These are phyloP conservation scores for Phialemonium atrogriseum DNA, from an alignment of 2,329 filamentous ascomycete species.

Conservation along the genomic window DNA sequence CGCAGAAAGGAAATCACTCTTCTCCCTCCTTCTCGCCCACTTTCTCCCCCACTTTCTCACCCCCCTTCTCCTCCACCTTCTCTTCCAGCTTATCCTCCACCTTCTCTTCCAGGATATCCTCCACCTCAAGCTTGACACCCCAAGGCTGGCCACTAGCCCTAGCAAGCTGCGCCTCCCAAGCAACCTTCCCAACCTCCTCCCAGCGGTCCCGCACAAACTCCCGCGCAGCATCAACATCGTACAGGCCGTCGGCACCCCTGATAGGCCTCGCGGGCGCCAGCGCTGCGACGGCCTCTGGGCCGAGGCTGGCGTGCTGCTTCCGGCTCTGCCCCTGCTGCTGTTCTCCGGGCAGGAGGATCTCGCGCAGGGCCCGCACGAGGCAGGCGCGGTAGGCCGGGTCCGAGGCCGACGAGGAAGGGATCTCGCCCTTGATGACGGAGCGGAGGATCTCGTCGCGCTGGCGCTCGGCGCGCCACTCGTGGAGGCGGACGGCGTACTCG, in stretches of 20 bases:
- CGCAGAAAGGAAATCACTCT: no score
- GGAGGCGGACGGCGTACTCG: conserved; percentile 35
- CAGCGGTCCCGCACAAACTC: conserved; percentile 33
- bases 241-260: conserved; percentile 31
- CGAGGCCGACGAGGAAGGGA: conserved; percentile 15
- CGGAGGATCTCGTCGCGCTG: conserved; percentile 32
- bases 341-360: conserved; percentile 43
- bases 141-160: no score
- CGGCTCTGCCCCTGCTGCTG: no score
- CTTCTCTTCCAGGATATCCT: no score
- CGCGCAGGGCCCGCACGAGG: conserved; percentile 35
- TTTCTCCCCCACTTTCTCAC: background rate
- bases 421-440: conserved; percentile 15
- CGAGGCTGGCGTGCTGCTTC: no score
- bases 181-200: conserved; percentile 20
- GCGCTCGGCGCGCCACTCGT: conserved; percentile 30
- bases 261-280: conserved; percentile 14
- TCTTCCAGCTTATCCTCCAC: no score
- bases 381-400: conserved; percentile 22
- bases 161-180: conserved; percentile 11
- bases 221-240: conserved; percentile 29
- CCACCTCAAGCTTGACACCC: no score
- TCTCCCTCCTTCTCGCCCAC: background rate
- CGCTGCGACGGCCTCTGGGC: no score
- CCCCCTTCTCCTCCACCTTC: background rate